Conservation (phyloP, 2,329 filamentous ascomycete species). For the Sporothrix euskadiensis region DNA sequence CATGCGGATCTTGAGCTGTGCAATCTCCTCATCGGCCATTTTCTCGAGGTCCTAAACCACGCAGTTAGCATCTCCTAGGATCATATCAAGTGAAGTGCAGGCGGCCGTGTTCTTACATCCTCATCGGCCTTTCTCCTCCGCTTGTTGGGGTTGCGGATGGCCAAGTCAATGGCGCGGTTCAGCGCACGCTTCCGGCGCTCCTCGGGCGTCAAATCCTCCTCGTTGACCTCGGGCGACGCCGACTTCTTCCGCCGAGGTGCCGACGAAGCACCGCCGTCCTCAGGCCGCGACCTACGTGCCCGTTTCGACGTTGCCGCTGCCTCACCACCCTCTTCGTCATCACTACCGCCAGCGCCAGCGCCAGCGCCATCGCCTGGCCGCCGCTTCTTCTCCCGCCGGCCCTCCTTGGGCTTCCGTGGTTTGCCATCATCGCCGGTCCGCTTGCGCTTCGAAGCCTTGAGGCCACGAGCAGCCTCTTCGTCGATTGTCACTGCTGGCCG, state of each 20-base stretch:
- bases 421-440: constrained; percentile 52
- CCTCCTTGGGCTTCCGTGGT: constrained; percentile 71
- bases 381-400: constrained; percentile 68
- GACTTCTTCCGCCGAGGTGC: constrained; percentile 51
- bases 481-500: constrained; percentile 66
- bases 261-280: constrained; percentile 41
- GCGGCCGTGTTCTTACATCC: constrained; percentile 59
- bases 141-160: constrained; percentile 77
- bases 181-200: constrained; percentile 81
- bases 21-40: constrained; percentile 86
- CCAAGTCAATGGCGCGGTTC: constrained; percentile 83
- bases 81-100: no score
- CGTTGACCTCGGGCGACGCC: constrained; percentile 61
- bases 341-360: constrained; percentile 46
- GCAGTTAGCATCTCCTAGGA: background rate
- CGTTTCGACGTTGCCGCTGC: constrained; percentile 26
- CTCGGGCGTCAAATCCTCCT: constrained; percentile 78
- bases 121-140: constrained; percentile 80
- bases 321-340: constrained; percentile 47
- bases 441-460: constrained; percentile 67
- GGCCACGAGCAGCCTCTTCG: constrained; percentile 62
- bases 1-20: constrained; percentile 84
- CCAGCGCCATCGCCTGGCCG: constrained; percentile 49
- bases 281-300: constrained; percentile 41
- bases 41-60: constrained; percentile 76